Percentiles rank a stretch among this genome's conserved stretches.
Conservation (phyloP, 2,329 filamentous ascomycete species). For the Verticillium isaacii region DNA sequence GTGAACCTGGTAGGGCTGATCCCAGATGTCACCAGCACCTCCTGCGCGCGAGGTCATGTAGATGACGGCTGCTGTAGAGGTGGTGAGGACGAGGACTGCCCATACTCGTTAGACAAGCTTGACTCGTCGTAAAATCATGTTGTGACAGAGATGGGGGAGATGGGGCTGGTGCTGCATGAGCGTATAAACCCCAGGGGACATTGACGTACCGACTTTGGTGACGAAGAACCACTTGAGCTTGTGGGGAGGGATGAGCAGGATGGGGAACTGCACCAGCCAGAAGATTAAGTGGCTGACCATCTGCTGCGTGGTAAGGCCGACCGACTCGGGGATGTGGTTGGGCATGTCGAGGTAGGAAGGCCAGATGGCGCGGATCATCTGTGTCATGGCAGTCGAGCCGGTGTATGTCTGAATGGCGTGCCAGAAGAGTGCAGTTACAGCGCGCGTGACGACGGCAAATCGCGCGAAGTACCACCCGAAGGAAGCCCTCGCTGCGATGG, state of each 20-base stretch:
- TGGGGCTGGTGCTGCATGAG: too few relatives aligned
- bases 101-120: conserved; percentile 30
- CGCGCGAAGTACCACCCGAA: conserved; percentile 25
- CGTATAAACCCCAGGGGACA: conserved; percentile 14
- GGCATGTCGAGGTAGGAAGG: conserved; percentile 32
- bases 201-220: conserved; percentile 19
- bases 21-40: conserved; percentile 10
- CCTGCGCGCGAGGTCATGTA: conserved; percentile 3
- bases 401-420: conserved; percentile 26
- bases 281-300: conserved; percentile 54
- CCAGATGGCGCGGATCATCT: conserved; percentile 32
- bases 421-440: conserved; percentile 28
- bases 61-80: conserved; percentile 11
- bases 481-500: conserved; percentile 21
- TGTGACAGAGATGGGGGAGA: too few relatives aligned
- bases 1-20: conserved; percentile 5
- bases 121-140: conserved; percentile 21
- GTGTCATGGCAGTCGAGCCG: conserved; percentile 22
- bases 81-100: conserved; percentile 28
- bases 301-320: conserved; percentile 34
- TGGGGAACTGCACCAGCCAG: conserved; percentile 46
- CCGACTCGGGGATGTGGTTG: conserved; percentile 31
- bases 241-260: conserved; percentile 51
- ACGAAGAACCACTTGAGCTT: conserved; percentile 45
- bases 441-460: conserved; percentile 18